Evolutionary conservation across 768 basidiomycete species (phyloP).

Genomic region (Trametes meyenii): DNA sequence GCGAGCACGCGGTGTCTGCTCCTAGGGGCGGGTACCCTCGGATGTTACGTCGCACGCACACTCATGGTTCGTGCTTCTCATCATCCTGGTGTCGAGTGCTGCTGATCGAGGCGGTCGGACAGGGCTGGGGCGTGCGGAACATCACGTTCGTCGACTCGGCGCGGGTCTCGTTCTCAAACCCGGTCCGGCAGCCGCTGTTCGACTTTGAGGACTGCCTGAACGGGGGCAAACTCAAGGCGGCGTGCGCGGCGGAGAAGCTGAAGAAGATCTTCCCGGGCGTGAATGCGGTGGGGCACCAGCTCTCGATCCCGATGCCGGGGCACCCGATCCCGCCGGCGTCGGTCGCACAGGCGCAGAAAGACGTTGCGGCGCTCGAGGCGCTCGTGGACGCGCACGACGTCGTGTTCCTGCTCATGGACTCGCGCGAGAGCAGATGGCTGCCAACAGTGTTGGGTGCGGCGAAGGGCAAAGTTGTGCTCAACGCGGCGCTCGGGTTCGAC

Average conservation of each 20-base stretch:
- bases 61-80: slow-evolving; percentile 67
- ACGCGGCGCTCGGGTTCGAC: slow-evolving; percentile 94
- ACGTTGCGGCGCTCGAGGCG: slow-evolving; percentile 71
- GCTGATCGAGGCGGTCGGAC: not conserved
- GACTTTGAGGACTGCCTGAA: slow-evolving; percentile 92
- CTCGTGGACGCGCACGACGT: slow-evolving; percentile 88
- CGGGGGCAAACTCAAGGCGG: slow-evolving; percentile 93
- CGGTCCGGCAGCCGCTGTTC: slow-evolving; percentile 95
- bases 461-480: slow-evolving; percentile 93
- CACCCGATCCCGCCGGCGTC: slow-evolving; percentile 78
- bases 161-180: slow-evolving; percentile 94
- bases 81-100: not conserved
- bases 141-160: slow-evolving; percentile 94
- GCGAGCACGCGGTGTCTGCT: slow-evolving; percentile 79
- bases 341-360: slow-evolving; percentile 59
- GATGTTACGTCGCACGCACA: slow-evolving; percentile 92
- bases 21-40: slow-evolving; percentile 93
- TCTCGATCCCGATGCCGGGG: slow-evolving; percentile 96
- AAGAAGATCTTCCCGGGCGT: slow-evolving; percentile 93
- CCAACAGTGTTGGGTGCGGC: slow-evolving; percentile 86
- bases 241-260: slow-evolving; percentile 82
- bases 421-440: slow-evolving; percentile 95
- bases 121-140: slow-evolving; percentile 96
- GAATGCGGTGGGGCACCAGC: slow-evolving; percentile 78
- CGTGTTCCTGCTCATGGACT: slow-evolving; percentile 95